Conservation (phyloP, 768 basidiomycete genomes). For the Agaricus subrufescens region DNA sequence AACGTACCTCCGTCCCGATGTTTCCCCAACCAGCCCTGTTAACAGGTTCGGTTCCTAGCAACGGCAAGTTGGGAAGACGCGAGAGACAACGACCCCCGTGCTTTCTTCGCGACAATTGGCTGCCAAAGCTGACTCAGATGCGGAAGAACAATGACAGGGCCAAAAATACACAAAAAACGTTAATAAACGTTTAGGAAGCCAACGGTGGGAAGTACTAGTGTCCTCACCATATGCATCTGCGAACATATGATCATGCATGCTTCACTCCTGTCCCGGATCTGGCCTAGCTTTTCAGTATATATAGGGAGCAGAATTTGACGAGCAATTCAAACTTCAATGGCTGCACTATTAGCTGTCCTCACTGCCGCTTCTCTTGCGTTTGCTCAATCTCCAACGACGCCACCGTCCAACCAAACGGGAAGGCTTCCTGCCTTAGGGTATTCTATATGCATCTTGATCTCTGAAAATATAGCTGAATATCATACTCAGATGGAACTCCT, state of each 20-base stretch:
- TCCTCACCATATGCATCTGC: not conserved
- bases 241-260: not conserved
- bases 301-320: not conserved
- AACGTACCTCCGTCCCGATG: too few relatives aligned
- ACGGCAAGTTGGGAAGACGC: too few relatives aligned
- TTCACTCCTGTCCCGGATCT: not conserved
- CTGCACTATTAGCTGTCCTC: not conserved
- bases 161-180: not conserved
- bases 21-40: too few relatives aligned
- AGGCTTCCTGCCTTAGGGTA: conserved; percentile 45
- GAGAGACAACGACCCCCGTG: too few relatives aligned
- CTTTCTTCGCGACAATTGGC: too few relatives aligned
- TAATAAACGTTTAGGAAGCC: too few relatives aligned
- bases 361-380: conserved; percentile 2
- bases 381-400: conserved; percentile 32
- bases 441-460: not conserved
- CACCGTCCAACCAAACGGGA: conserved; percentile 35
- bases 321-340: not conserved
- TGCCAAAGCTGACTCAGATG: too few relatives aligned
- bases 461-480: not conserved
- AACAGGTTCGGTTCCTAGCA: too few relatives aligned
- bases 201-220: too few relatives aligned
- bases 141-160: too few relatives aligned
- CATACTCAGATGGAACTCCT: conserved; percentile 42
- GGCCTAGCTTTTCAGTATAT: not conserved